Conservation (phyloP, 2,329 filamentous ascomycete species). For the Lasiodiplodia gonubiensis region DNA sequence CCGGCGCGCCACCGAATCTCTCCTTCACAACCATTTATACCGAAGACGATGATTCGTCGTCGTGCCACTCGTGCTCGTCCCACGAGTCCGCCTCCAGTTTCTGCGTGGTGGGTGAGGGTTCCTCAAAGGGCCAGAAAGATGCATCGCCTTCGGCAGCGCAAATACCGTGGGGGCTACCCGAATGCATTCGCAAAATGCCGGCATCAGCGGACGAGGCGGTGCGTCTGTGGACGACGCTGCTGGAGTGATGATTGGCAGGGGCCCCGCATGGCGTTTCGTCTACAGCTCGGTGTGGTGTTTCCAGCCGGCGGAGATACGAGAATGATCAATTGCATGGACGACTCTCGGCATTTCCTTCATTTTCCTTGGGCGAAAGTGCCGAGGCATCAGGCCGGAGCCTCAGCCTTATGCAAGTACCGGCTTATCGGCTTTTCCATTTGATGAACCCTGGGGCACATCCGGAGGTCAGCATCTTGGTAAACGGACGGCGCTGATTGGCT, state of each 20-base stretch:
- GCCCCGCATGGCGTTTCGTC: not conserved
- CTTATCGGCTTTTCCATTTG: constrained; percentile 9
- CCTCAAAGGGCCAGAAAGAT: not conserved
- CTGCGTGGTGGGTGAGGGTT: not conserved
- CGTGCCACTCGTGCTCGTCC: constrained; percentile 5
- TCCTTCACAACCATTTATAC: constrained; percentile 14
- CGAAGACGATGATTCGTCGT: not conserved
- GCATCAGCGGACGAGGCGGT: not conserved
- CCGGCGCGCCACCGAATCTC: not conserved
- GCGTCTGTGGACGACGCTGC: not conserved
- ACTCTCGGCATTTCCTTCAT: constrained; percentile 8
- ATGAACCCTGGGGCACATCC: constrained; percentile 3
- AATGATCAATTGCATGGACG: not conserved
- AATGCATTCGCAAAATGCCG: not conserved
- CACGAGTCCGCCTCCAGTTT: not conserved
- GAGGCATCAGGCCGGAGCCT: constrained; percentile 11
- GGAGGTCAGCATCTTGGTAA: constrained; percentile 2
- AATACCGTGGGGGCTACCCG: not conserved
- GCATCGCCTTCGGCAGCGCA: not conserved
- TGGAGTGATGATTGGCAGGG: not conserved
- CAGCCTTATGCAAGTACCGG: constrained; percentile 12
- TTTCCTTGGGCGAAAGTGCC: not conserved
- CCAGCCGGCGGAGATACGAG: not conserved
- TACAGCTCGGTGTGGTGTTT: too few relatives aligned
- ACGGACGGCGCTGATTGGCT: not conserved